phyloP scores from a whole-genome alignment of 371 early-diverging fungal species.

The Apophysomyces sp. region DNA sequence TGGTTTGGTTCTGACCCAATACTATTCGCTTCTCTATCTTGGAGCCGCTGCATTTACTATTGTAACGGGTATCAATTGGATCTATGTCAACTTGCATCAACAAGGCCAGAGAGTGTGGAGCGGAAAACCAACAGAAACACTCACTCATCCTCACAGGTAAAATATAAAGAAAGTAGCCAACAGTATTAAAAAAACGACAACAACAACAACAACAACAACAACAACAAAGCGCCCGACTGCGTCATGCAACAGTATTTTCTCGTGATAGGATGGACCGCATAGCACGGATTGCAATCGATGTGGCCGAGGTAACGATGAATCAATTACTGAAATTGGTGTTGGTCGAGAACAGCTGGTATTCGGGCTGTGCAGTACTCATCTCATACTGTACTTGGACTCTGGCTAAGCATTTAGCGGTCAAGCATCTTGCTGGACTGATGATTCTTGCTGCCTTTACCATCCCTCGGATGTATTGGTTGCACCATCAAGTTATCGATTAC shows the following conservation, averaged over 20 bases:
- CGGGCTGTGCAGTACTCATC: slow-evolving; percentile 4
- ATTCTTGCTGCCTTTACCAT: neutral
- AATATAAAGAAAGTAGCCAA: too few relatives aligned
- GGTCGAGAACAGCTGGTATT: slow-evolving; percentile 1
- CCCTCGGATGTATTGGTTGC: slow-evolving; percentile 1
- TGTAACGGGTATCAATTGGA: slow-evolving; percentile 2
- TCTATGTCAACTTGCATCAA: slow-evolving; percentile 7
- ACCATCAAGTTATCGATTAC: neutral
- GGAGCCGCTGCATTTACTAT: neutral
- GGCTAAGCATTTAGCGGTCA: neutral
- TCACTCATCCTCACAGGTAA: slow-evolving; percentile 8
- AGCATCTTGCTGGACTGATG: neutral
- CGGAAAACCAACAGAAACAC: neutral
- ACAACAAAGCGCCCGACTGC: neutral
- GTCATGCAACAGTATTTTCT: neutral
- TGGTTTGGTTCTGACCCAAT: neutral
- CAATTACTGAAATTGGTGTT: slow-evolving; percentile 5
- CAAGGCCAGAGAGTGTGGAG: slow-evolving; percentile 2
- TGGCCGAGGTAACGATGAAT: neutral
- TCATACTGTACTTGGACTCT: slow-evolving; percentile 3
- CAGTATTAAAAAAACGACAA: neutral
- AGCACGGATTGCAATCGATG: neutral
- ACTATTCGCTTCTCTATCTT: slow-evolving; percentile 7
- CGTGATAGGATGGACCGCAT: slow-evolving; percentile 2
- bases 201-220: neutral